These are phyloP conservation scores for Myxozyma monticola DNA, from an alignment of 805 yeast genomes.

Conservation along the genomic window DNA sequence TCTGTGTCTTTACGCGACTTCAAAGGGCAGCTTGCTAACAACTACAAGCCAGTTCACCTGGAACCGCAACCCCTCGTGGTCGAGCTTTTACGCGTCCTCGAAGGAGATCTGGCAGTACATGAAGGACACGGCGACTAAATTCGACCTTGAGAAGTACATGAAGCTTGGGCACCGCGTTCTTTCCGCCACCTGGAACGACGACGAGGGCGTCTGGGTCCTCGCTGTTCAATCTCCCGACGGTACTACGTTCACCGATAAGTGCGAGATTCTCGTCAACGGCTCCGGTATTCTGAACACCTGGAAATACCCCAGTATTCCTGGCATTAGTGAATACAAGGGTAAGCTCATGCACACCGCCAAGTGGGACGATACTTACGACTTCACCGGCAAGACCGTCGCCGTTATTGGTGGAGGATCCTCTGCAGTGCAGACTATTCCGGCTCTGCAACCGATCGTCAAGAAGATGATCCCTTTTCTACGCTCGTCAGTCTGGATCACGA, in stretches of 20 bases:
- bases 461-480: too few species aligned
- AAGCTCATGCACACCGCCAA: slow-evolving; percentile 37
- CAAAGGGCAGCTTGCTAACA: slow-evolving; percentile 32
- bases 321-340: slow-evolving; percentile 36
- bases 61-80: slow-evolving; percentile 35
- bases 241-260: too few species aligned
- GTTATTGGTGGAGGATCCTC: slow-evolving; percentile 42
- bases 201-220: slow-evolving; percentile 22
- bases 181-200: slow-evolving; percentile 27
- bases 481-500: slow-evolving; percentile 25
- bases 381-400: slow-evolving; percentile 36
- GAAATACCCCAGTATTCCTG: slow-evolving; percentile 35
- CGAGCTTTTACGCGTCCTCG: slow-evolving; percentile 31
- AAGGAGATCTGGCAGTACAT: slow-evolving; percentile 32
- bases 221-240: too few species aligned
- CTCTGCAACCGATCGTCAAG: too few species aligned
- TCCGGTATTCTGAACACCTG: slow-evolving; percentile 33
- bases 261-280: slow-evolving; percentile 1
- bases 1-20: not conserved
- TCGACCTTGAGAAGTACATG: slow-evolving; percentile 29
- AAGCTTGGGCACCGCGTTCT: slow-evolving; percentile 22
- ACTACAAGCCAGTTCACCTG: slow-evolving; percentile 36
- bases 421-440: slow-evolving; percentile 39
- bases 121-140: slow-evolving; percentile 32
- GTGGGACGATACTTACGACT: slow-evolving; percentile 34